A percentile compares a stretch with the other conserved stretches of the same genome.
phyloP scores from a whole-genome alignment of 176 grass and related monocot genomes.

The Triticum monococcum region DNA sequence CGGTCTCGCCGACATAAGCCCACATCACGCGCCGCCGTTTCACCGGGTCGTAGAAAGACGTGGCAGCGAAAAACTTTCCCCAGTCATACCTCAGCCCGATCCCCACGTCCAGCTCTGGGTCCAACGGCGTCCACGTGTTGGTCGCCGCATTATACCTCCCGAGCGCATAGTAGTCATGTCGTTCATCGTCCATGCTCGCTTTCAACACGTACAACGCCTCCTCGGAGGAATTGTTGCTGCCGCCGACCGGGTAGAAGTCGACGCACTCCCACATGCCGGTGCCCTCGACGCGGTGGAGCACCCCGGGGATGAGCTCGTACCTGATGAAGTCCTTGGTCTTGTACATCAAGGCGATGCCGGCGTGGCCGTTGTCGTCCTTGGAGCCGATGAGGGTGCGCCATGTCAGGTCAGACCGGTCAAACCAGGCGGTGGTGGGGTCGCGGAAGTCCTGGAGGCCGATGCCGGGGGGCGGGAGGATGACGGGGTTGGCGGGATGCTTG shows the following conservation, averaged over 20 bases:
- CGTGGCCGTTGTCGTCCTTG: neutral
- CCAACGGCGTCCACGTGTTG: neutral
- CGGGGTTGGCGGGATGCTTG: neutral
- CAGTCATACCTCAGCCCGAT: neutral
- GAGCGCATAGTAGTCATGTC: neutral
- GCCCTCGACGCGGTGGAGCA: neutral
- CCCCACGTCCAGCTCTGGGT: neutral
- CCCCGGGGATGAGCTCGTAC: neutral
- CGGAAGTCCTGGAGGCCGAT: neutral
- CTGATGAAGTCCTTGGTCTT: neutral
- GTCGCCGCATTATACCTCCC: neutral
- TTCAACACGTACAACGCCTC: neutral
- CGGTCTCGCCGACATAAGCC: neutral
- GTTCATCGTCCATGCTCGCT: neutral
- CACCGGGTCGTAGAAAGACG: neutral
- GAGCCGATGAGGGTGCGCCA: neutral
- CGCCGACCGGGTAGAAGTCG: neutral
- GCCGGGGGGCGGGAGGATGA: neutral
- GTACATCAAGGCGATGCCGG: neutral
- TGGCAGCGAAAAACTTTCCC: neutral
- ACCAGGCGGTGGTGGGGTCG: neutral
- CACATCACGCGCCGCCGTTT: neutral
- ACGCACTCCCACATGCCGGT: neutral
- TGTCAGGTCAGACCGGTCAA: neutral
- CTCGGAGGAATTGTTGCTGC: neutral